A percentile compares a stretch with the other conserved stretches of the same genome.
Conservation (phyloP, 1,139 yeast species). For the Hemisphaericaspora lyxosophila region DNA sequence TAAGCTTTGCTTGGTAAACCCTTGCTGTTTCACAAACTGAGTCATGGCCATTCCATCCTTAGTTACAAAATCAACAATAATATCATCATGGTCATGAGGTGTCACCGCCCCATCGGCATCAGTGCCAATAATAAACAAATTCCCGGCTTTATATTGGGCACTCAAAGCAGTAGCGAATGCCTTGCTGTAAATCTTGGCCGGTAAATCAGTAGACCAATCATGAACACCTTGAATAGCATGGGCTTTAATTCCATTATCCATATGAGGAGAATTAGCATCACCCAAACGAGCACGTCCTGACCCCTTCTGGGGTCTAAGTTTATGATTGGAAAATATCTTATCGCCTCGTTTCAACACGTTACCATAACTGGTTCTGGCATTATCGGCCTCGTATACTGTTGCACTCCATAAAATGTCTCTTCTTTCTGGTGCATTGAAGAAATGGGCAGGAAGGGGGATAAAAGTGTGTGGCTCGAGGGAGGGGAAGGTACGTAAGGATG, state of each 20-base stretch:
- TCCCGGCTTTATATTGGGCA: constrained; percentile 74
- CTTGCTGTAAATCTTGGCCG: constrained; percentile 65
- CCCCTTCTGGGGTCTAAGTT: constrained; percentile 88
- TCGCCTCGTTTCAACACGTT: constrained; percentile 85
- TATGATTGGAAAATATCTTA: constrained; percentile 81
- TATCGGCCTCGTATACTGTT: constrained; percentile 88
- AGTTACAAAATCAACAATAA: constrained; percentile 47
- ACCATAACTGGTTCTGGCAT: constrained; percentile 84
- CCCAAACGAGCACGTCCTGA: constrained; percentile 95
- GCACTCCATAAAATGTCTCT: constrained; percentile 94
- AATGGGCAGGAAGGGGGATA: constrained; percentile 69
- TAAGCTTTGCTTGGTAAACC: constrained; percentile 54
- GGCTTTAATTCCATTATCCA: constrained; percentile 89
- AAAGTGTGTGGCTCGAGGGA: constrained; percentile 79
- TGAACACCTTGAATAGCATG: constrained; percentile 89
- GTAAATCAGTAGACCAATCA: constrained; percentile 83
- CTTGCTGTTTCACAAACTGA: constrained; percentile 59
- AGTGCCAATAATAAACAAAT: constrained; percentile 62
- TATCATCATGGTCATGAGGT: constrained; percentile 19
- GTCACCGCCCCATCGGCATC: constrained; percentile 21
- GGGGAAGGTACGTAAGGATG: constrained; percentile 84
- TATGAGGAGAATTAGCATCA: constrained; percentile 90
- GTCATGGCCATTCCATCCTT: constrained; percentile 52
- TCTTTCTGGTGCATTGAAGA: constrained; percentile 74
- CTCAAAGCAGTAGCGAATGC: constrained; percentile 84